phyloP scores from a whole-genome alignment of 169 alveolate species.

The Eimeria sp. region DNA sequence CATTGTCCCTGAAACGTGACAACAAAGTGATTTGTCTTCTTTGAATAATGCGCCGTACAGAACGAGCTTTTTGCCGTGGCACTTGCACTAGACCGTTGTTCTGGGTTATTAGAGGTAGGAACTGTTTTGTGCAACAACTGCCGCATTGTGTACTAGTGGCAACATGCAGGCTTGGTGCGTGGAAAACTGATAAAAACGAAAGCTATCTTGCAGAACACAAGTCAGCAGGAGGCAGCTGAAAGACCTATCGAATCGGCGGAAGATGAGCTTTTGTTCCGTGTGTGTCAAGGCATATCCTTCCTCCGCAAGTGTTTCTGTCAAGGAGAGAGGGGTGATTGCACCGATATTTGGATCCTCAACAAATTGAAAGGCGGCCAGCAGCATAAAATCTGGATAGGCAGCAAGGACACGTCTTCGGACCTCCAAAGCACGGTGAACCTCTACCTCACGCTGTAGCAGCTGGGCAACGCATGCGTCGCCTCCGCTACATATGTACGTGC shows the following conservation, averaged over 20 bases:
- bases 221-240: background rate
- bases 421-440: slow-evolving; percentile 86
- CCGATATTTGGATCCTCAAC: slow-evolving; percentile 86
- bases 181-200: background rate
- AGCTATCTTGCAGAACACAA: background rate
- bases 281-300: slow-evolving; percentile 66
- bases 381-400: slow-evolving; percentile 87
- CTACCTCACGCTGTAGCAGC: slow-evolving; percentile 76
- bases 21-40: background rate
- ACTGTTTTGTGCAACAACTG: background rate
- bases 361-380: slow-evolving; percentile 89
- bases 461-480: slow-evolving; percentile 73
- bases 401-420: slow-evolving; percentile 85
- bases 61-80: background rate
- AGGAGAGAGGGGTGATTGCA: slow-evolving; percentile 80
- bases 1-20: slow-evolving; percentile 74
- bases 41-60: background rate
- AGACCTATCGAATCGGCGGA: slow-evolving; percentile 80
- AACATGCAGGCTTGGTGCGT: background rate
- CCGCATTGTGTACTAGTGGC: background rate
- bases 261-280: slow-evolving; percentile 67
- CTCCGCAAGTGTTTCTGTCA: slow-evolving; percentile 81
- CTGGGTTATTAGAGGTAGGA: background rate
- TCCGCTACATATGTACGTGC: slow-evolving; percentile 24
- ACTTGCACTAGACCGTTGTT: background rate